A percentile compares a stretch with the other conserved stretches of the same genome.
These are phyloP conservation scores for Beta macrorhiza DNA, from an alignment of 179 eudicot species.

Conservation along the genomic window DNA sequence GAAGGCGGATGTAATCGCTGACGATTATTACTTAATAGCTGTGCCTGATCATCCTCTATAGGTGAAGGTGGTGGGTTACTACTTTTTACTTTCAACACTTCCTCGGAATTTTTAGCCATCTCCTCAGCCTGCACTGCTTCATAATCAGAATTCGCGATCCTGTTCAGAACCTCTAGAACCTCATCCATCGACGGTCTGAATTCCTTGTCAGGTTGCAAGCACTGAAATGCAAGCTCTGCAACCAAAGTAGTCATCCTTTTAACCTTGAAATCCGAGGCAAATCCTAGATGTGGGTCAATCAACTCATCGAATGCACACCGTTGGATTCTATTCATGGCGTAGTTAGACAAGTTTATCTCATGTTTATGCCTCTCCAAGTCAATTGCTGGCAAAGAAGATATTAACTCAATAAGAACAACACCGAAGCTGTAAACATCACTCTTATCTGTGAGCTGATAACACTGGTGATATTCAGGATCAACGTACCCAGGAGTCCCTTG, in stretches of 20 bases:
- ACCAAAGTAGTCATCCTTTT: constrained; percentile 58
- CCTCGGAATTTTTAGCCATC: constrained; percentile 18
- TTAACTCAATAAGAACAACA: constrained; percentile 68
- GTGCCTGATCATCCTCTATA: constrained; percentile 31
- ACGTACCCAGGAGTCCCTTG: constrained; percentile 84
- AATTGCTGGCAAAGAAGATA: constrained; percentile 73
- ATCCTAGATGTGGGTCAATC: constrained; percentile 57
- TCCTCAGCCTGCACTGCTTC: constrained; percentile 27
- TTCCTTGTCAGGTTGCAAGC: constrained; percentile 66
- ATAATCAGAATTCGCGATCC: constrained; percentile 36
- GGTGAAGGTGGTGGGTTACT: constrained; percentile 29
- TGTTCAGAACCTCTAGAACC: constrained; percentile 40
- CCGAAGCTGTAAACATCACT: constrained; percentile 92
- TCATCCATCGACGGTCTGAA: constrained; percentile 76
- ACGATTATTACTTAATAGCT: constrained; percentile 28
- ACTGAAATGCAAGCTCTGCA: constrained; percentile 68
- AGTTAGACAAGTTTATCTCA: constrained; percentile 67
- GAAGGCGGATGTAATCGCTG: constrained; percentile 15
- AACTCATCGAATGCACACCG: constrained; percentile 44
- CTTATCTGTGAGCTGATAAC: constrained; percentile 66
- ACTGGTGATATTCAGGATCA: constrained; percentile 68
- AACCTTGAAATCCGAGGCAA: constrained; percentile 39
- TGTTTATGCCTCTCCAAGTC: constrained; percentile 49
- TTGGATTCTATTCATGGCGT: constrained; percentile 64
- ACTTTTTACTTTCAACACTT: not conserved